Conservation (phyloP, 2,329 filamentous ascomycete genomes). For the Boeremia exigua region DNA sequence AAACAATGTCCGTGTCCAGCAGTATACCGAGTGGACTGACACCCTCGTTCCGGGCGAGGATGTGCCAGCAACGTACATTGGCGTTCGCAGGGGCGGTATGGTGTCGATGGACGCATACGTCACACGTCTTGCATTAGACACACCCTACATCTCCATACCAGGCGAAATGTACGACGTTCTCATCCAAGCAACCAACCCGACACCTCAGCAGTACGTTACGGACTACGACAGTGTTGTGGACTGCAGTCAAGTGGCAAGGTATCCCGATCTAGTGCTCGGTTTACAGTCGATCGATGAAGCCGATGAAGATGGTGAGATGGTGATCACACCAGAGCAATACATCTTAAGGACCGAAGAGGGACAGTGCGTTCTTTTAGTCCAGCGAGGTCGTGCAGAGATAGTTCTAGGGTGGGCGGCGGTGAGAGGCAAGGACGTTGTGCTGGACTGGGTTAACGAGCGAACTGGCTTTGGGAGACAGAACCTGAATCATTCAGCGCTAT, state of each 20-base stretch:
- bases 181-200: constrained; percentile 19
- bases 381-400: constrained; percentile 5
- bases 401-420: constrained; percentile 28
- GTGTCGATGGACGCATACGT: constrained; percentile 12
- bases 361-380: constrained; percentile 21
- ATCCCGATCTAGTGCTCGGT: constrained; percentile 28
- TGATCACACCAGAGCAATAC: constrained; percentile 27
- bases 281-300: constrained; percentile 14
- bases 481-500: not conserved
- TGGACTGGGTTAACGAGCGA: constrained; percentile 19
- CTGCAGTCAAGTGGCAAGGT: constrained; percentile 12
- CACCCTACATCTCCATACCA: constrained; percentile 22
- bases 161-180: constrained; percentile 23
- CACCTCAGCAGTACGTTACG: not conserved
- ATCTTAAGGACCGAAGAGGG: constrained; percentile 16
- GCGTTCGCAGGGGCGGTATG: constrained; percentile 26
- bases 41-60: constrained; percentile 8
- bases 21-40: constrained; percentile 5
- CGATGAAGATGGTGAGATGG: constrained; percentile 5
- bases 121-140: constrained; percentile 19
- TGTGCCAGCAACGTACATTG: constrained; percentile 17
- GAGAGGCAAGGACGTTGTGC: constrained; percentile 21
- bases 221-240: constrained; percentile 18
- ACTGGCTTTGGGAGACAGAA: constrained; percentile 18
- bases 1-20: not conserved